These are phyloP conservation scores for Exophiala viscosa DNA, from an alignment of 2,329 filamentous ascomycete genomes.

Conservation along the genomic window DNA sequence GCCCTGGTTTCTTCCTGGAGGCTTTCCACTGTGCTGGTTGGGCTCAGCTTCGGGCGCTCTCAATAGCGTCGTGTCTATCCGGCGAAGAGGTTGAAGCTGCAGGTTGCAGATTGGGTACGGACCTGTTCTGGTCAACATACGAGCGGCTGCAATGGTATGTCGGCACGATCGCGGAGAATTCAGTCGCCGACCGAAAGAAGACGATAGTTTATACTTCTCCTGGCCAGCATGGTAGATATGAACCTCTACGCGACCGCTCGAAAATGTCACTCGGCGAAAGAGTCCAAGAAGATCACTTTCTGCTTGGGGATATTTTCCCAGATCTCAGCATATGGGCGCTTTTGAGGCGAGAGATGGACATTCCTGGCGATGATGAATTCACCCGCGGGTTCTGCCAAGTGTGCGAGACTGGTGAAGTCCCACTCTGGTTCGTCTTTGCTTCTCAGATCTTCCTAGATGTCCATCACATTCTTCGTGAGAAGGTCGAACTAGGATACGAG, in stretches of 20 bases:
- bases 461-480: constrained; percentile 33
- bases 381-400: constrained; percentile 36
- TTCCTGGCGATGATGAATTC: constrained; percentile 38
- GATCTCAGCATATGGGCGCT: constrained; percentile 26
- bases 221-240: constrained; percentile 20
- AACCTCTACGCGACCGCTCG: constrained; percentile 19
- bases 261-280: constrained; percentile 33
- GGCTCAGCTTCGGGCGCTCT: too few relatives aligned
- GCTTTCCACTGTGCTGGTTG: background rate
- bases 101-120: too few relatives aligned
- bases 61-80: too few relatives aligned
- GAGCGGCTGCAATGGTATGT: too few relatives aligned
- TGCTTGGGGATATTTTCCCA: constrained; percentile 35
- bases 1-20: constrained; percentile 4
- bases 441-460: constrained; percentile 44
- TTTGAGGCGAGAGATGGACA: background rate
- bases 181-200: too few relatives aligned
- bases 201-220: constrained; percentile 3
- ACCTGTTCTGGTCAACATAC: too few relatives aligned
- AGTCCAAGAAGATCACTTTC: constrained; percentile 35
- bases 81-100: too few relatives aligned
- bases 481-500: constrained; percentile 12
- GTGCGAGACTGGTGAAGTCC: constrained; percentile 30
- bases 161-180: too few relatives aligned
- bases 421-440: constrained; percentile 41